A percentile compares a stretch with the other conserved stretches of the same genome.
Evolutionary conservation across 2,329 filamentous ascomycete genomes (phyloP).

Genomic region (Pyricularia sp.): DNA sequence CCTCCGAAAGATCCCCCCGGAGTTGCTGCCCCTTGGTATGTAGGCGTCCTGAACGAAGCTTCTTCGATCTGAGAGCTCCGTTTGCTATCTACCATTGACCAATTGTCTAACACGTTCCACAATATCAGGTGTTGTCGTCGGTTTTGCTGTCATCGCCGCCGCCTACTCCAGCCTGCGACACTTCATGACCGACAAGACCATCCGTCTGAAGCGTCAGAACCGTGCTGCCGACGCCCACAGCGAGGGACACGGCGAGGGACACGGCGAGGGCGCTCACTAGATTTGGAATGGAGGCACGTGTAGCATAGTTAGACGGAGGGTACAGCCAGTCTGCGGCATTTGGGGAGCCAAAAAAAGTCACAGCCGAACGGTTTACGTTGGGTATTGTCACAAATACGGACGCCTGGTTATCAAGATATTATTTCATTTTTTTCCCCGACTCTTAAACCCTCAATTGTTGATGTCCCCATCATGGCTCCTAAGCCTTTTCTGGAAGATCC

Average conservation of each 20-base stretch:
- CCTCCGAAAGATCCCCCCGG: slow-evolving; percentile 82
- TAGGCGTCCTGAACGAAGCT: neutral
- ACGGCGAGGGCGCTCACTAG: slow-evolving; percentile 17
- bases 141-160: slow-evolving; percentile 73
- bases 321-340: neutral
- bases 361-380: neutral
- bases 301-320: neutral
- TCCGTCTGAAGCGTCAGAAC: slow-evolving; percentile 72
- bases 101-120: neutral
- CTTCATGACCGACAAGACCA: slow-evolving; percentile 81
- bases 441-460: neutral
- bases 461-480: neutral
- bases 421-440: neutral
- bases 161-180: slow-evolving; percentile 76
- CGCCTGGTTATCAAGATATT: neutral
- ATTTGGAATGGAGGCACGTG: neutral
- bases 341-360: neutral
- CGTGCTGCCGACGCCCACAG: slow-evolving; percentile 29
- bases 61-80: slow-evolving; percentile 3
- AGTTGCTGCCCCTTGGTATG: slow-evolving; percentile 91
- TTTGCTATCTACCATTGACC: slow-evolving; percentile 8
- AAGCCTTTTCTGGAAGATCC: neutral
- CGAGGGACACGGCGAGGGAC: slow-evolving; percentile 25
- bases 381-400: neutral
- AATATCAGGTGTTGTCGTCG: slow-evolving; percentile 68